Conservation (phyloP, 108 stramenopile genomes). For the Chaetoceros tenuissimus region DNA sequence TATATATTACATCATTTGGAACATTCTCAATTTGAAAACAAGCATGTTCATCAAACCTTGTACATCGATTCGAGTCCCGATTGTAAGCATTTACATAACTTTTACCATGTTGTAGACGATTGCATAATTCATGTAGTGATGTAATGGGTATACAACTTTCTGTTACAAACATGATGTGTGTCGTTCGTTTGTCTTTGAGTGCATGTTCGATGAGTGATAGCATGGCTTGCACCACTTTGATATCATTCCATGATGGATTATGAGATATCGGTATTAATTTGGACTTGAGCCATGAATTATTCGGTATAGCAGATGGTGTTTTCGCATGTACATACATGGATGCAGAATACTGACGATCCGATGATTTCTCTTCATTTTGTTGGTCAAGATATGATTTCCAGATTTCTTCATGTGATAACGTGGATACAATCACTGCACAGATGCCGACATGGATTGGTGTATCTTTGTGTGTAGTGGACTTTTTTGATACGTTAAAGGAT, state of each 20-base stretch:
- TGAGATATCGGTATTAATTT: constrained; percentile 29
- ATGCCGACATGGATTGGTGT: constrained; percentile 24
- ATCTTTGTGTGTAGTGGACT: constrained; percentile 1
- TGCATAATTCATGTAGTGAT: constrained; percentile 18
- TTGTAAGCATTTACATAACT: constrained; percentile 33
- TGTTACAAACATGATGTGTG: constrained; percentile 39
- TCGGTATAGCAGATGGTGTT: constrained; percentile 19
- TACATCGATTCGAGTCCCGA: constrained; percentile 22
- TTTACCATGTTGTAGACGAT: constrained; percentile 14
- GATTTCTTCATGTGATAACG: constrained; percentile 36
- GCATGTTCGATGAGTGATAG: constrained; percentile 29
- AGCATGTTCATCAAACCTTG: constrained; percentile 45
- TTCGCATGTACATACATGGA: constrained; percentile 41
- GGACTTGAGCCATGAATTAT: constrained; percentile 22
- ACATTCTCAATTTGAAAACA: constrained; percentile 27
- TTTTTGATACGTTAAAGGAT: not conserved
- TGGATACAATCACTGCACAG: constrained; percentile 37
- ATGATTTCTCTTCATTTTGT: not conserved
- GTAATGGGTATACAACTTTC: constrained; percentile 38
- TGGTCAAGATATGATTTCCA: constrained; percentile 36
- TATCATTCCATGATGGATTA: constrained; percentile 40
- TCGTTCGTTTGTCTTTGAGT: constrained; percentile 15
- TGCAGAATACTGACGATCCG: constrained; percentile 10
- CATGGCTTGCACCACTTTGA: constrained; percentile 36
- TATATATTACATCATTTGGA: constrained; percentile 27